Percentiles rank a stretch among this genome's conserved stretches.
These are phyloP conservation scores for Russula brevipes DNA, from an alignment of 768 basidiomycete genomes.

Conservation along the genomic window DNA sequence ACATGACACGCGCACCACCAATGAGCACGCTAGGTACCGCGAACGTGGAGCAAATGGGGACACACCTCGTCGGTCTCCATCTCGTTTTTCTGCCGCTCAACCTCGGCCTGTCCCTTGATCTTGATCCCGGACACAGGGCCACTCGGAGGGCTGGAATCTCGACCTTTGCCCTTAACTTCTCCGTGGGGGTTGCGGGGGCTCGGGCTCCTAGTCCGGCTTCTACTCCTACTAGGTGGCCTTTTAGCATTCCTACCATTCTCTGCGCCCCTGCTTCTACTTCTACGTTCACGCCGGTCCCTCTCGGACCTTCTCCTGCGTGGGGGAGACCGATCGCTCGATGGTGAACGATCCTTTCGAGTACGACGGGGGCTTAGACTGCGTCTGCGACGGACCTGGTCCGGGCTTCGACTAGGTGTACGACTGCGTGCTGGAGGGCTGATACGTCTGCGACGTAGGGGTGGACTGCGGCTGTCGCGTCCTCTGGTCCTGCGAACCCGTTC, in stretches of 20 bases:
- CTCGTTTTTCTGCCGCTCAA: constrained; percentile 46
- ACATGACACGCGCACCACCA: not conserved
- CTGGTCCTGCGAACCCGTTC: constrained; percentile 26
- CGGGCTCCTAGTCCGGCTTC: constrained; percentile 16
- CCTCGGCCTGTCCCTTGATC: constrained; percentile 70
- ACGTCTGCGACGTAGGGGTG: constrained; percentile 37
- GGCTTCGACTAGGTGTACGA: constrained; percentile 33
- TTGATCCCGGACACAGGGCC: constrained; percentile 50
- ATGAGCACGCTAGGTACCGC: not conserved
- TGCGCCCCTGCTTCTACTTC: constrained; percentile 12
- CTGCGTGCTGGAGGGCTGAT: constrained; percentile 27
- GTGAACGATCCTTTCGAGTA: constrained; percentile 28
- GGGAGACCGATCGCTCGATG: constrained; percentile 35
- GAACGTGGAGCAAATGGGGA: not conserved
- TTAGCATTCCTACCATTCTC: constrained; percentile 13
- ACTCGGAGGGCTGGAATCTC: constrained; percentile 30
- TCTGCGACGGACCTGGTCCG: constrained; percentile 39
- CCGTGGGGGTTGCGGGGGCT: constrained; percentile 18
- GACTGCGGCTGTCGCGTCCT: constrained; percentile 48
- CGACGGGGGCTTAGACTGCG: constrained; percentile 41
- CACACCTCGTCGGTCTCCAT: constrained; percentile 40
- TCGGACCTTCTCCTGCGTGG: constrained; percentile 13
- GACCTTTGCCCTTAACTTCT: constrained; percentile 19
- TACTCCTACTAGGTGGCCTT: constrained; percentile 14
- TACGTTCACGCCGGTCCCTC: constrained; percentile 15